phyloP scores from a whole-genome alignment of 1,284 basidiomycete species.

The Tremellales sp. region DNA sequence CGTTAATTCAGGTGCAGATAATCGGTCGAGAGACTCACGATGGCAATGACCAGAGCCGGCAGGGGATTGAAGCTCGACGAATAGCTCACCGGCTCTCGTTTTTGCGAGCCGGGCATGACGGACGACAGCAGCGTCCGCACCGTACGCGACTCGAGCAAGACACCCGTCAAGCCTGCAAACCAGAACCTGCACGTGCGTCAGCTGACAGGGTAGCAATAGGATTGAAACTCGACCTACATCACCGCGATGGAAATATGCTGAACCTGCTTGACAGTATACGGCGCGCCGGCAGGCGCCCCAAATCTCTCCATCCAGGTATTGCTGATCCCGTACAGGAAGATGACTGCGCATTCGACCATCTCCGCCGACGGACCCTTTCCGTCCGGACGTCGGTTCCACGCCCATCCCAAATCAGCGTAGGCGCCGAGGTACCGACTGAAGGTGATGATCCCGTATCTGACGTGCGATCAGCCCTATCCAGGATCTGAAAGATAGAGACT shows the following conservation, averaged over 20 bases:
- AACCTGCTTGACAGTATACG: slow-evolving; percentile 86
- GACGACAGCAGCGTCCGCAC: slow-evolving; percentile 54
- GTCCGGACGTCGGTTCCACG: slow-evolving; percentile 67
- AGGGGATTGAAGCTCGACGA: slow-evolving; percentile 85
- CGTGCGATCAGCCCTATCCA: not conserved
- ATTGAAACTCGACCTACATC: slow-evolving; percentile 52
- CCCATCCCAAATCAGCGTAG: slow-evolving; percentile 85
- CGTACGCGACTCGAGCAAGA: slow-evolving; percentile 77
- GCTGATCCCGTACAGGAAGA: slow-evolving; percentile 83
- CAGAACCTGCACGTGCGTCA: slow-evolving; percentile 72
- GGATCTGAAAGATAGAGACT: slow-evolving; percentile 5
- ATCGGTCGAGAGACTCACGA: slow-evolving; percentile 45
- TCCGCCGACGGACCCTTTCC: slow-evolving; percentile 63
- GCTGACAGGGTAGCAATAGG: slow-evolving; percentile 1
- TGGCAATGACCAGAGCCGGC: slow-evolving; percentile 86
- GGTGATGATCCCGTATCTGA: slow-evolving; percentile 72
- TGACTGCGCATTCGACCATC: slow-evolving; percentile 79
- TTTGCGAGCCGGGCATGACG: slow-evolving; percentile 13
- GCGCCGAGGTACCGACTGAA: slow-evolving; percentile 90
- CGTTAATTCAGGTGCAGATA: not conserved
- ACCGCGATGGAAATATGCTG: slow-evolving; percentile 91
- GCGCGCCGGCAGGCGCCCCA: slow-evolving; percentile 72
- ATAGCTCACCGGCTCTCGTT: slow-evolving; percentile 61
- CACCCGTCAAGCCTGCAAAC: slow-evolving; percentile 85
- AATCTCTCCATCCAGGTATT: slow-evolving; percentile 98